A percentile compares a stretch with the other conserved stretches of the same genome.
Evolutionary conservation across 306 rosid genomes (phyloP).

Genomic region (Malus fusca): DNA sequence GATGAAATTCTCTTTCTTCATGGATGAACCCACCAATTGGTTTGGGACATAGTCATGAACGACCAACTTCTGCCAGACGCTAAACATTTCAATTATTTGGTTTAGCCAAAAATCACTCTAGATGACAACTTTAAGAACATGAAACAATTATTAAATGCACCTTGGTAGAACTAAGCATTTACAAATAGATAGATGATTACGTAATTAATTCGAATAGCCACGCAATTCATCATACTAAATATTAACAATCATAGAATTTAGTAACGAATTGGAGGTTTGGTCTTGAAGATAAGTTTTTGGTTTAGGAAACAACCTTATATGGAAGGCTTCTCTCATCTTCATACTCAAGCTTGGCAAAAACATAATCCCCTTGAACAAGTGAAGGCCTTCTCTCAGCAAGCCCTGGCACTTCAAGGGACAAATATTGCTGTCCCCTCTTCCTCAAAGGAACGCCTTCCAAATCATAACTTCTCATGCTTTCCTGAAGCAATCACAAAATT

Average conservation of each 20-base stretch:
- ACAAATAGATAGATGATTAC: neutral
- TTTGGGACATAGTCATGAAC: neutral
- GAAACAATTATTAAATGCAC: neutral
- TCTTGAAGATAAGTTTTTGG: neutral
- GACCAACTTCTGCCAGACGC: neutral
- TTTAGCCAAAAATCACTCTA: neutral
- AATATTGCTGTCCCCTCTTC: constrained; percentile 32
- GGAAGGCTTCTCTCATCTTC: constrained; percentile 6
- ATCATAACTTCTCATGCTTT: constrained; percentile 70
- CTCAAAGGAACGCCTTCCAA: constrained; percentile 58
- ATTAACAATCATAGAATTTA: neutral
- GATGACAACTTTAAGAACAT: neutral
- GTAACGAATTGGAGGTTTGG: neutral
- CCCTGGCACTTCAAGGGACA: constrained; percentile 82
- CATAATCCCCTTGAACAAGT: constrained; percentile 72
- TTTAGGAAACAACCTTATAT: constrained; percentile 50
- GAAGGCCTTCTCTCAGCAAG: constrained; percentile 96
- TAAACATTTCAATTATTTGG: neutral
- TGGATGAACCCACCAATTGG: neutral
- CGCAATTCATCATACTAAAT: neutral
- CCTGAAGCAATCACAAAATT: constrained; percentile 39
- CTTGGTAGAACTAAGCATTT: neutral
- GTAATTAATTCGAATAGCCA: neutral
- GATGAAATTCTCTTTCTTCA: neutral
- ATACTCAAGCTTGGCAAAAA: constrained; percentile 46